These are phyloP conservation scores for Escallonia rubra DNA, from an alignment of 129 eudicot genomes.

Conservation along the genomic window DNA sequence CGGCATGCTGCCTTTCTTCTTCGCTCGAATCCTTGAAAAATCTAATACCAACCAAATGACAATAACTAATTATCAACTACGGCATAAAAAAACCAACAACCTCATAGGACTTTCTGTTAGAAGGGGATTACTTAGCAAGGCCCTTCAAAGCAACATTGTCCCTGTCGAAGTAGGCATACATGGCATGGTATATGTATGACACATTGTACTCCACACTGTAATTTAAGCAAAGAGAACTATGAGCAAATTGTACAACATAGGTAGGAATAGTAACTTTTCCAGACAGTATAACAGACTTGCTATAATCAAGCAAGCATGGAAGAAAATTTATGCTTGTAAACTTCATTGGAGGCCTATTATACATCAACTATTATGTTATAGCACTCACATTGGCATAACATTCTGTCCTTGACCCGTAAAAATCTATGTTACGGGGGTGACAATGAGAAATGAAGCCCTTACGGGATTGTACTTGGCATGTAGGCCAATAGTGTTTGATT, in stretches of 20 bases:
- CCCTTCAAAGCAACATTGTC: conserved; percentile 92
- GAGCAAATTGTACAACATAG: background rate
- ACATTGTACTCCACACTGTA: conserved; percentile 89
- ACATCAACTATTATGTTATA: no score
- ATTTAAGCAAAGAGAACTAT: background rate
- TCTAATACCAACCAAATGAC: conserved; percentile 19
- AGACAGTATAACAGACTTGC: background rate
- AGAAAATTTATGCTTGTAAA: no score
- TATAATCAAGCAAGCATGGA: no score
- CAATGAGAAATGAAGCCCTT: no score
- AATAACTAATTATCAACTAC: background rate
- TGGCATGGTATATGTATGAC: conserved; percentile 82
- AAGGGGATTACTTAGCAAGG: conserved; percentile 59
- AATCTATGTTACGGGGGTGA: no score
- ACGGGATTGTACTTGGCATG: no score
- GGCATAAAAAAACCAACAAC: background rate
- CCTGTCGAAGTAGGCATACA: conserved; percentile 86
- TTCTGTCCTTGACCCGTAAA: no score
- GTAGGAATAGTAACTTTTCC: background rate
- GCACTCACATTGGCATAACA: no score
- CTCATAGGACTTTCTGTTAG: background rate
- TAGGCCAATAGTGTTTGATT: no score
- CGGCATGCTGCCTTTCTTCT: conserved; percentile 88
- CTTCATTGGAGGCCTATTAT: no score
- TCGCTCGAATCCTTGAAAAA: conserved; percentile 85